Evolutionary conservation across 345 rosid species (phyloP).

Genomic region (Acer saccharum): DNA sequence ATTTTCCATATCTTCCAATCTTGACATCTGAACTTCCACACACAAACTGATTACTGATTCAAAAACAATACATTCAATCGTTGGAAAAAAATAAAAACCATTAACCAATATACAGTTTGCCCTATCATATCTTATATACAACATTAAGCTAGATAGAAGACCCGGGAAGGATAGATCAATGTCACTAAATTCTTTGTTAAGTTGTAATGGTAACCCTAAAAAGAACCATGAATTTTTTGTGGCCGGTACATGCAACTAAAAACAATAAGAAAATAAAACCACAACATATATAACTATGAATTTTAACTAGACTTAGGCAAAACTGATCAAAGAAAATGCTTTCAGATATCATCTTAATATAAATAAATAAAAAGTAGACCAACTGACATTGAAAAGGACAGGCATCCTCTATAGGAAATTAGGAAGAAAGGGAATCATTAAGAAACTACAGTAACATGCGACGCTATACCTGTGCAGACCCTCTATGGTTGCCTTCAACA

Average conservation of each 20-base stretch:
- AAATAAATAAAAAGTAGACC: not conserved
- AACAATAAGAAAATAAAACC: not conserved
- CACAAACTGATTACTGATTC: no score
- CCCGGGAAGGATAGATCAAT: not conserved
- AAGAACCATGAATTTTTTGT: not conserved
- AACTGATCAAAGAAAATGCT: constrained; percentile 1
- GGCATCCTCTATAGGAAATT: not conserved
- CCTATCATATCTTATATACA: not conserved
- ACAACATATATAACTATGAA: not conserved
- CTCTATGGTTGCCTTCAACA: constrained; percentile 62
- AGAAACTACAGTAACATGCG: not conserved
- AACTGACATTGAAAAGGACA: not conserved
- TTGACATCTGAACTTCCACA: no score
- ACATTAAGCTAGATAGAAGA: not conserved
- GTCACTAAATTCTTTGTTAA: not conserved
- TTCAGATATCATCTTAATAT: not conserved
- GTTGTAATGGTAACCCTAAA: not conserved
- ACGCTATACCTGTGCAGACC: constrained; percentile 62
- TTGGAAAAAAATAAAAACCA: not conserved
- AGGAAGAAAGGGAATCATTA: not conserved
- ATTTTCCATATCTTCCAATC: no score
- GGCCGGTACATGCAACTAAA: not conserved
- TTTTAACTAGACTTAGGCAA: not conserved
- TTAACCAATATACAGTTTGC: not conserved
- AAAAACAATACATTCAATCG: not conserved